These are phyloP conservation scores for Beta corolliflora DNA, from an alignment of 179 eudicot species.

Conservation along the genomic window DNA sequence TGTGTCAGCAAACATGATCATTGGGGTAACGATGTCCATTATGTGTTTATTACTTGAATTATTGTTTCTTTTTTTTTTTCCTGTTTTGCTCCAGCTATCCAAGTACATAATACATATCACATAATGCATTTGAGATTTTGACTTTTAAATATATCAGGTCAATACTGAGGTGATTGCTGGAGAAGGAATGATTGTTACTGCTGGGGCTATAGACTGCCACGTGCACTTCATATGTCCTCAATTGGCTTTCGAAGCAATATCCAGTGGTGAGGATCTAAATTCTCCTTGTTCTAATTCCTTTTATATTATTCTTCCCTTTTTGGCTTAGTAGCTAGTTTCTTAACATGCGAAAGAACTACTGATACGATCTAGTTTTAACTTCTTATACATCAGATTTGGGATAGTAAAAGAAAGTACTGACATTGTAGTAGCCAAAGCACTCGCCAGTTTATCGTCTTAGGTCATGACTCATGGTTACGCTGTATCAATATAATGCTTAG, in stretches of 20 bases:
- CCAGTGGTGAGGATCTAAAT: constrained; percentile 75
- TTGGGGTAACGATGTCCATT: constrained; percentile 61
- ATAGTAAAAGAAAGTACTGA: neutral
- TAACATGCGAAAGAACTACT: neutral
- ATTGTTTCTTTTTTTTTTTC: neutral
- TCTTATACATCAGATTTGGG: neutral
- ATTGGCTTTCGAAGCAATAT: constrained; percentile 80
- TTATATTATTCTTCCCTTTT: no score
- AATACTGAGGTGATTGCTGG: constrained; percentile 95
- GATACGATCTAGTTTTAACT: neutral
- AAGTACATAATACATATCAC: neutral
- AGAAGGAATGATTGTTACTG: constrained; percentile 90
- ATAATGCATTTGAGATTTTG: constrained; percentile 13
- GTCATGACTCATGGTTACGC: neutral
- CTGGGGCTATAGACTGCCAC: constrained; percentile 97
- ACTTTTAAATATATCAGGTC: constrained; percentile 46
- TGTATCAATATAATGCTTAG: neutral
- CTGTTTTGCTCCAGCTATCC: neutral
- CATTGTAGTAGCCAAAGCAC: neutral
- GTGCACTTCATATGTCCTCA: constrained; percentile 98
- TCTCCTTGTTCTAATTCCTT: neutral
- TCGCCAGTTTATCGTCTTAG: neutral
- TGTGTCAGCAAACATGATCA: constrained; percentile 59
- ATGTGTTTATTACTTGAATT: neutral
- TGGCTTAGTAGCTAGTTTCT: neutral